Evolutionary conservation across 192 early-diverging fungal species (phyloP).

Genomic region (Diversispora eburnea): DNA sequence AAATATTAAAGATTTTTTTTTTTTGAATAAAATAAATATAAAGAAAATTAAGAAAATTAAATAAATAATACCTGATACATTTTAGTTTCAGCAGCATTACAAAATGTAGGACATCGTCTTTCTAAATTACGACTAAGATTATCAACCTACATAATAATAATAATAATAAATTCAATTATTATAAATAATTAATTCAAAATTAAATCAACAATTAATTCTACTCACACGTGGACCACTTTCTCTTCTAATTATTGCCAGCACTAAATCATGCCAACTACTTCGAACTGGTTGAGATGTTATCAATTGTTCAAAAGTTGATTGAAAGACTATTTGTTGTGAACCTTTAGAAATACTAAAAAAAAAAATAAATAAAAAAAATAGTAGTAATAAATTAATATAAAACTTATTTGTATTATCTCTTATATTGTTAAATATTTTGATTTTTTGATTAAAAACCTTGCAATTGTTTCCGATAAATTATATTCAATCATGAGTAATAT

Average conservation of each 20-base stretch:
- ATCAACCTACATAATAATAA: slow-evolving; percentile 3
- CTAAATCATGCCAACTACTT: slow-evolving; percentile 27
- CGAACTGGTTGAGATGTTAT: slow-evolving; percentile 3
- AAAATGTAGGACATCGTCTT: slow-evolving; percentile 19
- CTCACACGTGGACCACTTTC: slow-evolving; percentile 25
- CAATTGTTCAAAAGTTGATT: slow-evolving; percentile 8
- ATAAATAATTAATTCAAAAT: background rate
- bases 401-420: background rate
- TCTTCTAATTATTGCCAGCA: slow-evolving; percentile 24
- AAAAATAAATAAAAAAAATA: background rate
- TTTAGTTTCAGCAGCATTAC: slow-evolving; percentile 22
- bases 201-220: background rate
- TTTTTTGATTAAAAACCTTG: background rate
- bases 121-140: slow-evolving; percentile 26
- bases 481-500: slow-evolving; percentile 24
- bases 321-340: background rate
- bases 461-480: slow-evolving; percentile 19
- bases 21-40: background rate
- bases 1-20: background rate
- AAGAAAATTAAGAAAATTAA: background rate
- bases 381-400: background rate
- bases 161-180: background rate
- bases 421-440: no score
- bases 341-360: slow-evolving; percentile 6
- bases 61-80: slow-evolving; percentile 15